Percentiles rank a stretch among this genome's conserved stretches.
Evolutionary conservation across 2,329 filamentous ascomycete species (phyloP).

Genomic region (Arthrocladium fulminans): DNA sequence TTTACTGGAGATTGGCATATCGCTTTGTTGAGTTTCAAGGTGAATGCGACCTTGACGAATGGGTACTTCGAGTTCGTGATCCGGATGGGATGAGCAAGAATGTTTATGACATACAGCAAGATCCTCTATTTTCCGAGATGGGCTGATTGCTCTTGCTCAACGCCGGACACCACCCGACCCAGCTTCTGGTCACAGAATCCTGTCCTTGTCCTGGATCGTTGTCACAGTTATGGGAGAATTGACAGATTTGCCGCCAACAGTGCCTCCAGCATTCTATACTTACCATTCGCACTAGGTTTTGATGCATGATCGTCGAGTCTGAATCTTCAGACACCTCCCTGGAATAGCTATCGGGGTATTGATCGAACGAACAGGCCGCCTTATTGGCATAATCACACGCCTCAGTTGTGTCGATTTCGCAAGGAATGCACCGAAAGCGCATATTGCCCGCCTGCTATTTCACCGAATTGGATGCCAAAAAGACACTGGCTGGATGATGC

Average conservation of each 20-base stretch:
- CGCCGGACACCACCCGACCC: background rate
- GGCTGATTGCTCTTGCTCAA: background rate
- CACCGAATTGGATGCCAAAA: background rate
- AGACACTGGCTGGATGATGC: background rate
- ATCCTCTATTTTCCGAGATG: conserved; percentile 9
- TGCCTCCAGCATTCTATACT: background rate
- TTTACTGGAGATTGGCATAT: conserved; percentile 5
- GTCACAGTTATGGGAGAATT: background rate
- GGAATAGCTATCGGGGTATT: background rate
- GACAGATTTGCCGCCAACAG: background rate
- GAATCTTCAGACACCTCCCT: background rate
- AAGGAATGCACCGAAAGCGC: background rate
- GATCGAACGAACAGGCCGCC: background rate
- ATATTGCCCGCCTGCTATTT: background rate
- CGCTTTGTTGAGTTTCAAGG: conserved; percentile 8
- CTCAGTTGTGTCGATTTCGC: background rate
- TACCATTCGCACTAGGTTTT: background rate
- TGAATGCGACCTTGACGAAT: conserved; percentile 7
- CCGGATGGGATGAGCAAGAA: conserved; percentile 2
- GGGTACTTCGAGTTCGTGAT: conserved; percentile 4
- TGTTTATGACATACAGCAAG: conserved; percentile 8
- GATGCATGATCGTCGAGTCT: background rate
- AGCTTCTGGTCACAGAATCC: too few species aligned
- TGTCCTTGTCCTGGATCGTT: too few species aligned
- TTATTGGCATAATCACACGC: background rate